Evolutionary conservation across 257 asterid species (phyloP), one percentile per base, ranked within the genome.

Genomic region (Przewalskia tangutica): DNA sequence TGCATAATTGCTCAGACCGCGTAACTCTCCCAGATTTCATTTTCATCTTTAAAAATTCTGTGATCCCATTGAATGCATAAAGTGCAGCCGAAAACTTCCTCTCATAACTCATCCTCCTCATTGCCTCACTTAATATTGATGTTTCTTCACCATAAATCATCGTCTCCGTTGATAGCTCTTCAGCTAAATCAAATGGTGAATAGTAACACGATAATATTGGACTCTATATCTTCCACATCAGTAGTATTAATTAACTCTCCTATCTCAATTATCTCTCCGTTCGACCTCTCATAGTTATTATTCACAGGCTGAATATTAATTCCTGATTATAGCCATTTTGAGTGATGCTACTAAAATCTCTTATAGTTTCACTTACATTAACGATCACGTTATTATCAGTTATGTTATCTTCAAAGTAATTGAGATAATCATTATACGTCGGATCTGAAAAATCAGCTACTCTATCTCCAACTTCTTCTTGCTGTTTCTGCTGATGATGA

Each of bases 31-130:
- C 90, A 1, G 89, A 83, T 77, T 81, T 71, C 23, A 87, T 91
- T 80, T 87, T 88, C 88, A 93, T 79, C 55, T 88, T 91, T 50
- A 93, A 62, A 87, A 93, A 93, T 83, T 93, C 97, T 0, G 87
- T 87, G 55, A 93, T 89, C 34, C 97, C 97, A 83, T 91, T 91
- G 62, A 93, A 90, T 1, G 97, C 96, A 40, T 93, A 93, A 16
- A 93, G 85, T 4, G 92, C 87, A 50, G 97, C 97, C 1, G 97
- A 93, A 63, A 88, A 88, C 78, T 90, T 93, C 87, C 96, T 90
- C 91, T 93, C 94, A 36, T 90, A 91, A 66, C 83, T 91, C 94
- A 92, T 90, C 85, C 93, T 86, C 91, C 85, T 89, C 94, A 90
- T 88, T 1, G 89, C 91, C 82, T 92, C 97, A 27, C 87, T 91